Percentiles rank a stretch among this genome's conserved stretches.
Evolutionary conservation across 441 rosid species (phyloP).

Genomic region (Daphne laureola): DNA sequence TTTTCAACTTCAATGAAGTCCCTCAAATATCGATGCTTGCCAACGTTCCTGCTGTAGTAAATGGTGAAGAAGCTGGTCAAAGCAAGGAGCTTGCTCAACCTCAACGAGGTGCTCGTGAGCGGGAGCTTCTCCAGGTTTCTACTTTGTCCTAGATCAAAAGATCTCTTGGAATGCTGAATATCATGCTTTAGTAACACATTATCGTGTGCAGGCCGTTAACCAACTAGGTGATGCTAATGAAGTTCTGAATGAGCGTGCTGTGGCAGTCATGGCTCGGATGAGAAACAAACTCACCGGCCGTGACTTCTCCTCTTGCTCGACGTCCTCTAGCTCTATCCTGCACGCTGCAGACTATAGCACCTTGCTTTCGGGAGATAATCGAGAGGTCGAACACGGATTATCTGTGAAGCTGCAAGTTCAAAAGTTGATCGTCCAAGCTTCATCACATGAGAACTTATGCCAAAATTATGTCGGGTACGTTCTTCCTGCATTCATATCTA

Average conservation of each 20-base stretch:
- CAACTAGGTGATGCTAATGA: conserved; percentile 98
- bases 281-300: conserved; percentile 93
- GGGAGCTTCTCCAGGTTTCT: conserved; percentile 90
- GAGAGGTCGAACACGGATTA: conserved; percentile 89
- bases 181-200: neutral
- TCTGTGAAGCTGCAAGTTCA: conserved; percentile 95
- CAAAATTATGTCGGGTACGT: conserved; percentile 96
- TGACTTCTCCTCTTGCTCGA: conserved; percentile 59
- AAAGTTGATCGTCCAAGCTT: conserved; percentile 83
- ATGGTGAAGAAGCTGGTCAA: conserved; percentile 56
- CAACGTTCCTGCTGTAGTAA: conserved; percentile 54
- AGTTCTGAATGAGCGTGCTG: conserved; percentile 92
- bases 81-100: conserved; percentile 80
- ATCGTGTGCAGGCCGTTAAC: conserved; percentile 69
- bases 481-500: neutral
- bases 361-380: conserved; percentile 67
- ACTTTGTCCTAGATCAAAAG: neutral
- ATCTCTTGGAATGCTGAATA: neutral
- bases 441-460: conserved; percentile 88
- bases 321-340: conserved; percentile 39
- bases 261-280: conserved; percentile 95
- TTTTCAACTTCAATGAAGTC: conserved; percentile 94
- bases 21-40: conserved; percentile 76
- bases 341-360: conserved; percentile 57
- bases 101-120: conserved; percentile 91